These are phyloP conservation scores for Colletotrichum caudatum DNA, from an alignment of 2,329 filamentous ascomycete genomes.

Conservation along the genomic window DNA sequence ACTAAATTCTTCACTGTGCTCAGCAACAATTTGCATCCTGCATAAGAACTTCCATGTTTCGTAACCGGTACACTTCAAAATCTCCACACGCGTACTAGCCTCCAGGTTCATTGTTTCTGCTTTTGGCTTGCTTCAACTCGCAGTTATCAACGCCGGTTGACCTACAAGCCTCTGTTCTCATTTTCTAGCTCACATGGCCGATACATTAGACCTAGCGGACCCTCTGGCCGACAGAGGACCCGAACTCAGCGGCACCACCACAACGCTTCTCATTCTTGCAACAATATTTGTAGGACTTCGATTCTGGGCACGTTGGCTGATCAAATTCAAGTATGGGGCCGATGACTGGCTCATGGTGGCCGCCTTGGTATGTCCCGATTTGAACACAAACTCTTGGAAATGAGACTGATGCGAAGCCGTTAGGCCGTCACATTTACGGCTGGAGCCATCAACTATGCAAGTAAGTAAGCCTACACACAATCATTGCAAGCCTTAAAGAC, in stretches of 20 bases:
- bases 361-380: slow-evolving; percentile 22
- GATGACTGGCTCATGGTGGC: slow-evolving; percentile 38
- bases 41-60: slow-evolving; percentile 27
- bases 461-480: slow-evolving; percentile 11
- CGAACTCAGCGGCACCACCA: slow-evolving; percentile 32
- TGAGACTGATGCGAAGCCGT: neutral
- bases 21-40: neutral
- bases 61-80: neutral
- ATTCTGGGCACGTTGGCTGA: slow-evolving; percentile 33
- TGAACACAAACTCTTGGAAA: neutral
- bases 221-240: slow-evolving; percentile 35
- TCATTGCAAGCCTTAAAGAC: neutral
- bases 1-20: neutral
- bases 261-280: slow-evolving; percentile 33
- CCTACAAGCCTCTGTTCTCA: slow-evolving; percentile 7
- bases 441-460: slow-evolving; percentile 37
- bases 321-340: slow-evolving; percentile 33
- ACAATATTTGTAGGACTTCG: slow-evolving; percentile 30
- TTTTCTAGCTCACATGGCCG: slow-evolving; percentile 26
- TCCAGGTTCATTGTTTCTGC: slow-evolving; percentile 3
- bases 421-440: slow-evolving; percentile 30
- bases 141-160: slow-evolving; percentile 14
- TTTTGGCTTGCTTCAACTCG: neutral
- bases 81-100: neutral
- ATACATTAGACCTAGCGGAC: slow-evolving; percentile 17